Percentiles rank a stretch among this genome's conserved stretches.
These are phyloP conservation scores for Turnera subulata DNA, from an alignment of 345 rosid species.

Conservation along the genomic window DNA sequence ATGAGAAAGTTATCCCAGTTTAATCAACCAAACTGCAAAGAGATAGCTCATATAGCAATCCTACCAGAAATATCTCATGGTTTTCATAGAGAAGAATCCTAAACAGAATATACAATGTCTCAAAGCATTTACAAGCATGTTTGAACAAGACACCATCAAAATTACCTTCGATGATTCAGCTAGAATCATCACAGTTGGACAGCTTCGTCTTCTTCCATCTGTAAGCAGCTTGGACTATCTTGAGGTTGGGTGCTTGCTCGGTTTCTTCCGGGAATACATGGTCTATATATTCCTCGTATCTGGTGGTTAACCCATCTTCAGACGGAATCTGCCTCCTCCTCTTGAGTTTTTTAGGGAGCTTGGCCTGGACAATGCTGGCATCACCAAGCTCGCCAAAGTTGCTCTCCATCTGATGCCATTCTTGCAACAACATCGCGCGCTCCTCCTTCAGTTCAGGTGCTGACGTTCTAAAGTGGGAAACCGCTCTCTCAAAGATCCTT, in stretches of 20 bases:
- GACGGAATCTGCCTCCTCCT: conserved; percentile 53
- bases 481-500: conserved; percentile 69
- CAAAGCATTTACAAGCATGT: too few species aligned
- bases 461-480: conserved; percentile 60
- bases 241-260: conserved; percentile 62
- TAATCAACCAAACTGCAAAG: too few species aligned
- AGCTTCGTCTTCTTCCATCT: conserved; percentile 75
- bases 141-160: too few species aligned
- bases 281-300: conserved; percentile 72
- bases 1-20: too few species aligned
- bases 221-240: conserved; percentile 76
- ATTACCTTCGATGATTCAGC: too few species aligned
- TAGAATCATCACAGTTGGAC: too few species aligned
- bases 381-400: conserved; percentile 67
- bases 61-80: too few species aligned
- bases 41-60: too few species aligned
- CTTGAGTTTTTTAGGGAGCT: conserved; percentile 85
- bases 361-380: conserved; percentile 55
- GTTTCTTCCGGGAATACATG: conserved; percentile 83
- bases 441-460: conserved; percentile 87
- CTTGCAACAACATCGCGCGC: conserved; percentile 79
- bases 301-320: conserved; percentile 74
- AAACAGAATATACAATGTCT: too few species aligned
- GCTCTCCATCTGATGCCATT: conserved; percentile 76
- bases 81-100: too few species aligned